phyloP scores from a whole-genome alignment of 345 rosid species.

The Pistacia vera region DNA sequence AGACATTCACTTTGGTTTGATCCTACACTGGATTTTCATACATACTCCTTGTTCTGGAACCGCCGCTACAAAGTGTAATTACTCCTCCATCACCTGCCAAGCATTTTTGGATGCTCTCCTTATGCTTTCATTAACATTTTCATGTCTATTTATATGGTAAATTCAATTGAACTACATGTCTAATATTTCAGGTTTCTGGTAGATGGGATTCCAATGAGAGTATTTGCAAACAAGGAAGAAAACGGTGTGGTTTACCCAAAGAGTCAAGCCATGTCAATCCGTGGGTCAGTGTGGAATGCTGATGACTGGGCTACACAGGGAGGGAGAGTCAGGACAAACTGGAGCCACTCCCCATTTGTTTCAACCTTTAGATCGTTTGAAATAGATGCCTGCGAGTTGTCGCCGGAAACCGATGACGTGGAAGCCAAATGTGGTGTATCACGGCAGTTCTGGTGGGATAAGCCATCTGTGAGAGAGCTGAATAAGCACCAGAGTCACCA shows the following conservation, averaged over 20 bases:
- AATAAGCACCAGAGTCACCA: slow-evolving; percentile 2
- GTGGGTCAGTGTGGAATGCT: background rate
- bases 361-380: background rate
- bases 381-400: background rate
- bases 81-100: too few relatives aligned
- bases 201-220: background rate
- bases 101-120: too few relatives aligned
- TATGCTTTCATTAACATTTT: too few relatives aligned
- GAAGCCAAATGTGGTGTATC: background rate
- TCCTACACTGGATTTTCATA: background rate
- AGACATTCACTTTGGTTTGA: slow-evolving; percentile 11
- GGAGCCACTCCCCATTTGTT: background rate
- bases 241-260: background rate
- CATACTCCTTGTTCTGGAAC: background rate
- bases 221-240: background rate
- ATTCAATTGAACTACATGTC: background rate
- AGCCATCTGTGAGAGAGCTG: background rate
- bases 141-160: background rate
- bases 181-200: background rate
- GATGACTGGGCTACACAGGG: slow-evolving; percentile 3
- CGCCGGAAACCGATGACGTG: background rate
- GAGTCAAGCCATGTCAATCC: slow-evolving; percentile 7
- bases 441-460: background rate
- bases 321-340: background rate
- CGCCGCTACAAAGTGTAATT: background rate